Base-by-base conservation (phyloP, 352 stramenopile species). In the Lagenidium giganteum region DNA sequence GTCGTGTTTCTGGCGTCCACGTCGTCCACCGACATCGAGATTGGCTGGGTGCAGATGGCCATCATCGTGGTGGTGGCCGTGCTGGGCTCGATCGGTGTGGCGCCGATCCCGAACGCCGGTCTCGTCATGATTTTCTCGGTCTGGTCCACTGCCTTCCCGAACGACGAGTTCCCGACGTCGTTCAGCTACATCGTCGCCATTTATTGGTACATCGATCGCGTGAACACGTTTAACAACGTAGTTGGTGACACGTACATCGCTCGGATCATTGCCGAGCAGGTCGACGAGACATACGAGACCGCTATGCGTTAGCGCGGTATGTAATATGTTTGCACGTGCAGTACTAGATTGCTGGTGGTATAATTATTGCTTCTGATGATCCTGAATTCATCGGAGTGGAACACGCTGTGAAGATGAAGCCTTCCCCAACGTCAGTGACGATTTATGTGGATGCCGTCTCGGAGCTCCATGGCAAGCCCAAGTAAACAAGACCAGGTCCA, bases 1-100 rank as follows among this genome's bases (percentile, higher is more conserved):
- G 44, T 90, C 7, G 60, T 90, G 11, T 90, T 87, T 44, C 57
- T 90, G 16, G 70, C 74, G 11, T 64, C 67, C 21, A 85, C 78
- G 26, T 58, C n/a, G n/a, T n/a, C n/a, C n/a, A 27, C 42, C 1
- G 23, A 42, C 4, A 48, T 69, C 5, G 20, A 59, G 8, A 42
- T 84, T 25, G 59, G 54, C 6, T 67, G 51, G 44, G 24, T 57
- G 26, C 44, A 77, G 34, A 21, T 79, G 9, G 35, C 70, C 16
- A 50, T 84, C 43, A 69, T 81, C 34, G 56, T 56, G 28, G 33
- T 84, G 13, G 47, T 82, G 35, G 73, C 65, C 13, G 50, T 78
- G 14, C 45, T 84, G 28, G 60, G 59, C 17, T 77, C 69, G 26
- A 61, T 76, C 35, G 57, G 65, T 13, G 53, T 61, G 8, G 66